phyloP scores from a whole-genome alignment of 805 yeast genomes.

The Teunomyces funiuensis region DNA sequence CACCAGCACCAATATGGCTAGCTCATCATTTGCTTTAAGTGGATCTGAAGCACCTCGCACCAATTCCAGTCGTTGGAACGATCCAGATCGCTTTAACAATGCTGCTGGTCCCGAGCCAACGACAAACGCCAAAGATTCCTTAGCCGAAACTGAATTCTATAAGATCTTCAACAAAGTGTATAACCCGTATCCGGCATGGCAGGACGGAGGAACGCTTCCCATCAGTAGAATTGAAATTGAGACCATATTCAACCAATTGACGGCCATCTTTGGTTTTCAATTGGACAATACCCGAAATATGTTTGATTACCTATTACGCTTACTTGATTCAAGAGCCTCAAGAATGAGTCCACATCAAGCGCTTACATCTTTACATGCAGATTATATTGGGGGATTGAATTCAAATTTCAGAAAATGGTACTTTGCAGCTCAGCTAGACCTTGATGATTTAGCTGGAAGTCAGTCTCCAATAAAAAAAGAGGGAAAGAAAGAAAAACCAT shows the following conservation, averaged over 20 bases:
- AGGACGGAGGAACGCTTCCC: constrained; percentile 41
- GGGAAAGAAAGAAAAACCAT: constrained; percentile 10
- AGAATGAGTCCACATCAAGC: constrained; percentile 60
- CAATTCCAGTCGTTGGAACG: constrained; percentile 25
- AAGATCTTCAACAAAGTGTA: constrained; percentile 44
- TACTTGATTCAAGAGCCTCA: constrained; percentile 68
- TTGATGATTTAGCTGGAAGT: constrained; percentile 45
- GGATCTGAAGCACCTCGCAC: constrained; percentile 47
- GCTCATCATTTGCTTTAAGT: constrained; percentile 25
- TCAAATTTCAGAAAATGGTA: constrained; percentile 76
- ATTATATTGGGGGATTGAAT: constrained; percentile 70
- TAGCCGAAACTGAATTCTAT: constrained; percentile 41
- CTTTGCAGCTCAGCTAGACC: constrained; percentile 69
- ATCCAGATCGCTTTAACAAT: constrained; percentile 21
- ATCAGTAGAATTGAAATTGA: constrained; percentile 56
- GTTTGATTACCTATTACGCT: constrained; percentile 61
- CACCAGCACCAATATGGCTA: neutral
- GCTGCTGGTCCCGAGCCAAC: constrained; percentile 23
- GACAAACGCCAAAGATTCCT: constrained; percentile 35
- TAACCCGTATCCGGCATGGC: constrained; percentile 61
- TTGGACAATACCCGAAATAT: constrained; percentile 62
- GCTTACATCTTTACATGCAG: constrained; percentile 62
- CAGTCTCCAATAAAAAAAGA: constrained; percentile 24
- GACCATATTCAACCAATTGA: constrained; percentile 51
- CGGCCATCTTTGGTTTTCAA: constrained; percentile 66